These are phyloP conservation scores for Penicilliopsis zonata DNA, from an alignment of 495 filamentous ascomycete species.

Conservation along the genomic window DNA sequence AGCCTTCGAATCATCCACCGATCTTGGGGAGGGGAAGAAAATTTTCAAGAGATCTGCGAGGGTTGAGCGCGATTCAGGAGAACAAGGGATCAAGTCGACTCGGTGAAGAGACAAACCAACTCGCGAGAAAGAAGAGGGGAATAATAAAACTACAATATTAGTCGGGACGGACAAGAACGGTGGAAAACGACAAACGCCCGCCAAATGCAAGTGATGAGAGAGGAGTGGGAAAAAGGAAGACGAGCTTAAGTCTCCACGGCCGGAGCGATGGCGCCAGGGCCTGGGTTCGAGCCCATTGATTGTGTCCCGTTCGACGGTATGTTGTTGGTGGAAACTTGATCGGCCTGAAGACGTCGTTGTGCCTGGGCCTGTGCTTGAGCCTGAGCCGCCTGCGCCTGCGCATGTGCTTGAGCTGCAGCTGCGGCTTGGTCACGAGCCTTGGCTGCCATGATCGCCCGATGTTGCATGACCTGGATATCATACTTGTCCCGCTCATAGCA, in stretches of 20 bases:
- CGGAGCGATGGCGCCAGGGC: slow-evolving; percentile 17
- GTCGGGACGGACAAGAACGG: slow-evolving; percentile 9
- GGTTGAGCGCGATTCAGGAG: slow-evolving; percentile 12
- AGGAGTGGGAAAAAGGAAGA: slow-evolving; percentile 12
- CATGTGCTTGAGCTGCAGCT: slow-evolving; percentile 35
- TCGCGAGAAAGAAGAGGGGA: slow-evolving; percentile 9
- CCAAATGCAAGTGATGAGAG: slow-evolving; percentile 24
- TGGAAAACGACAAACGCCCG: slow-evolving; percentile 25
- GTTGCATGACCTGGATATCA: slow-evolving; percentile 57
- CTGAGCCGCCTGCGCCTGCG: slow-evolving; percentile 30
- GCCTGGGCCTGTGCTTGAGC: slow-evolving; percentile 20
- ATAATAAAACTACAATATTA: slow-evolving; percentile 28
- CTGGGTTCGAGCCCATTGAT: slow-evolving; percentile 22
- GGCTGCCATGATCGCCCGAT: slow-evolving; percentile 54
- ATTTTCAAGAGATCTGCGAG: slow-evolving; percentile 4
- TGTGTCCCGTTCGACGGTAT: slow-evolving; percentile 14
- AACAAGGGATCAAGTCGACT: slow-evolving; percentile 7
- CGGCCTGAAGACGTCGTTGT: slow-evolving; percentile 27
- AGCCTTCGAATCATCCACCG: slow-evolving; percentile 7
- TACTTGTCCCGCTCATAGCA: slow-evolving; percentile 60
- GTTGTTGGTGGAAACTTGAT: slow-evolving; percentile 24
- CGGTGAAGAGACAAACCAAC: too few relatives aligned
- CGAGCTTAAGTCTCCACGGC: slow-evolving; percentile 25
- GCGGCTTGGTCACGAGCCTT: slow-evolving; percentile 33
- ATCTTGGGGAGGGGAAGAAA: slow-evolving; percentile 5